Evolutionary conservation across 2,329 filamentous ascomycete species (phyloP).

Genomic region (Rutstroemia sp.): DNA sequence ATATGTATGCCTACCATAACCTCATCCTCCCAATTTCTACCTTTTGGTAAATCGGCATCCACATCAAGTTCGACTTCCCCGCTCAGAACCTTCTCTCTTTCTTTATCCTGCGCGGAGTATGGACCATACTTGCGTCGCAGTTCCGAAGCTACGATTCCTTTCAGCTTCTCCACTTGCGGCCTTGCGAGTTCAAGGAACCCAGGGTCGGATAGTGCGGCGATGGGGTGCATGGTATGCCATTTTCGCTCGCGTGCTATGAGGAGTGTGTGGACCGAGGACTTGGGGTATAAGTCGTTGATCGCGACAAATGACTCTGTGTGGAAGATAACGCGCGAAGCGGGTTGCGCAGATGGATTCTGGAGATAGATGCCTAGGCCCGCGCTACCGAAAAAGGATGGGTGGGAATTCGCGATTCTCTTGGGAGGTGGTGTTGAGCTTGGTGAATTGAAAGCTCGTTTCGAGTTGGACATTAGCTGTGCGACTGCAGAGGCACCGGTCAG

Average conservation of each 20-base stretch:
- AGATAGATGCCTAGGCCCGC: conserved; percentile 63
- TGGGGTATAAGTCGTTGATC: conserved; percentile 80
- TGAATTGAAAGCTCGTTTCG: not conserved
- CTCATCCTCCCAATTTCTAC: conserved; percentile 71
- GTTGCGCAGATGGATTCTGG: conserved; percentile 50
- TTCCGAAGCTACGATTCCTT: conserved; percentile 62
- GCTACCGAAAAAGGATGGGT: conserved; percentile 36
- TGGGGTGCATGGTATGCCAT: conserved; percentile 61
- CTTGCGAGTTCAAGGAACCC: conserved; percentile 60
- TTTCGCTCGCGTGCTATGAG: conserved; percentile 67
- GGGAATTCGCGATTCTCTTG: conserved; percentile 11
- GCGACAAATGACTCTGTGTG: conserved; percentile 63
- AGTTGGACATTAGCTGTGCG: conserved; percentile 41
- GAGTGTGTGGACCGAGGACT: conserved; percentile 76
- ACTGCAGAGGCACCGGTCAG: conserved; percentile 31
- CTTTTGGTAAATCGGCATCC: conserved; percentile 49
- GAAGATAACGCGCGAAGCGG: conserved; percentile 53
- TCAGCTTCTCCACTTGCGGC: conserved; percentile 53
- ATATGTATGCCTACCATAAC: conserved; percentile 77
- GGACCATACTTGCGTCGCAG: conserved; percentile 61
- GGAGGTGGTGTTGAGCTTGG: not conserved
- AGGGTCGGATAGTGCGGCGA: conserved; percentile 65
- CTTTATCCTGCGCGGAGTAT: conserved; percentile 54
- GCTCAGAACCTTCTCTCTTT: conserved; percentile 58
- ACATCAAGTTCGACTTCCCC: conserved; percentile 44